A percentile compares a stretch with the other conserved stretches of the same genome.
phyloP scores from a whole-genome alignment of 75 land plant species.

The Larix kaempferi region DNA sequence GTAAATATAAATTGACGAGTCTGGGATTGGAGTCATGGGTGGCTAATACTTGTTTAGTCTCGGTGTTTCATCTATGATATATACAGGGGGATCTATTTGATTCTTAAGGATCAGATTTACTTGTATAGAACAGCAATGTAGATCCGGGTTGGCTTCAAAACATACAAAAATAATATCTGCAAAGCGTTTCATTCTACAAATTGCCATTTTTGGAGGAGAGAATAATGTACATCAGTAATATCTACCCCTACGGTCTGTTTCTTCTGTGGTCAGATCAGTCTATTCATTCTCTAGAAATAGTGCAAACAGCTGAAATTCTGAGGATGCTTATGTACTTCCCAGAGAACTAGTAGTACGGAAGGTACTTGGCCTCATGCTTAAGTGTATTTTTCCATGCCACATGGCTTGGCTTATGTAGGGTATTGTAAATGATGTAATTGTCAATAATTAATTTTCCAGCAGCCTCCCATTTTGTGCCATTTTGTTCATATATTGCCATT shows the following conservation, averaged over 20 bases:
- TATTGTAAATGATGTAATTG: conserved; percentile 9
- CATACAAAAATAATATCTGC: neutral
- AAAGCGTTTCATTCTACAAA: neutral
- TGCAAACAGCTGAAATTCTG: neutral
- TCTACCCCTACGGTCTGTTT: neutral
- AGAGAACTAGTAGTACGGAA: neutral
- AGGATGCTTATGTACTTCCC: neutral
- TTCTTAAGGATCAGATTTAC: neutral
- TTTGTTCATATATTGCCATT: neutral
- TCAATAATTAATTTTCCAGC: neutral
- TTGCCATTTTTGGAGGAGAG: neutral
- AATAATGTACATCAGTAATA: neutral
- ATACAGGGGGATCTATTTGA: neutral
- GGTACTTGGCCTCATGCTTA: neutral
- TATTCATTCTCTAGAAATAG: neutral
- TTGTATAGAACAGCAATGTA: neutral
- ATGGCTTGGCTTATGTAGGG: neutral
- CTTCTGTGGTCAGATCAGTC: neutral
- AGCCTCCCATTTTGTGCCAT: neutral
- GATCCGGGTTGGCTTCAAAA: neutral
- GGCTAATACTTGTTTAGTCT: neutral
- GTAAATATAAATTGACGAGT: neutral
- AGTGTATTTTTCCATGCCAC: neutral
- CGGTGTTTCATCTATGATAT: neutral
- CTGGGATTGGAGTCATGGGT: neutral